These are phyloP conservation scores for Pleurotus giganteus DNA, from an alignment of 768 basidiomycete genomes.

Conservation along the genomic window DNA sequence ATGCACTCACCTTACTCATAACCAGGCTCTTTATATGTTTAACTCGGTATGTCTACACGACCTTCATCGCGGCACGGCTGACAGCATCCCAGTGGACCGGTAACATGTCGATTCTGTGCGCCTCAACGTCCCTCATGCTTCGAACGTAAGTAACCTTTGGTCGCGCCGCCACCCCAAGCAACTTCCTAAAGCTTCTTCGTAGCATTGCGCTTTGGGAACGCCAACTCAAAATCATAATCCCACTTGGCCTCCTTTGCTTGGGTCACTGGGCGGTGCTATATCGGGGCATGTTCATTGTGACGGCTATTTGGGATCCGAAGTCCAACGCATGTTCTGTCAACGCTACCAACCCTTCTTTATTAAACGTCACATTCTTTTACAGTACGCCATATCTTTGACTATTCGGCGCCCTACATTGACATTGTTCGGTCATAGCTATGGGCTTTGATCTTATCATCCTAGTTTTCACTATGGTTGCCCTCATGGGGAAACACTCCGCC, in stretches of 20 bases:
- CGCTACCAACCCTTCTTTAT: slow-evolving; percentile 50
- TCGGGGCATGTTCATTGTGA: slow-evolving; percentile 68
- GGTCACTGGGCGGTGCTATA: slow-evolving; percentile 68
- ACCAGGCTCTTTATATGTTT: slow-evolving; percentile 62
- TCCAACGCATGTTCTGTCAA: slow-evolving; percentile 45
- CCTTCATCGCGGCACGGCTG: slow-evolving; percentile 3
- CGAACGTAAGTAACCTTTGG: slow-evolving; percentile 49
- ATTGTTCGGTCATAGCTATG: slow-evolving; percentile 50
- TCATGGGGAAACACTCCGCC: slow-evolving; percentile 49
- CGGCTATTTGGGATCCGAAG: slow-evolving; percentile 48
- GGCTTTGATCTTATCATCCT: slow-evolving; percentile 64
- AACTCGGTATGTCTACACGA: slow-evolving; percentile 48
- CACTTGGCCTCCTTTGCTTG: slow-evolving; percentile 52
- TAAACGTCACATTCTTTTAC: slow-evolving; percentile 68
- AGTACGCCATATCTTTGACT: slow-evolving; percentile 42
- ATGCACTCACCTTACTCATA: slow-evolving; percentile 8
- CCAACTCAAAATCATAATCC: slow-evolving; percentile 42
- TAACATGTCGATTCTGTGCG: slow-evolving; percentile 63
- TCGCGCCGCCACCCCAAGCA: slow-evolving; percentile 6
- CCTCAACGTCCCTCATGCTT: slow-evolving; percentile 68
- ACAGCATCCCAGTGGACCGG: slow-evolving; percentile 47
- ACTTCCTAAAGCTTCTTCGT: slow-evolving; percentile 2
- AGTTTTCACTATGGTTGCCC: slow-evolving; percentile 49
- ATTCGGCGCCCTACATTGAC: not conserved
- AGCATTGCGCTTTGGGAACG: slow-evolving; percentile 75